phyloP scores from a whole-genome alignment of 2,329 filamentous ascomycete genomes.

The Curvularia sp. region DNA sequence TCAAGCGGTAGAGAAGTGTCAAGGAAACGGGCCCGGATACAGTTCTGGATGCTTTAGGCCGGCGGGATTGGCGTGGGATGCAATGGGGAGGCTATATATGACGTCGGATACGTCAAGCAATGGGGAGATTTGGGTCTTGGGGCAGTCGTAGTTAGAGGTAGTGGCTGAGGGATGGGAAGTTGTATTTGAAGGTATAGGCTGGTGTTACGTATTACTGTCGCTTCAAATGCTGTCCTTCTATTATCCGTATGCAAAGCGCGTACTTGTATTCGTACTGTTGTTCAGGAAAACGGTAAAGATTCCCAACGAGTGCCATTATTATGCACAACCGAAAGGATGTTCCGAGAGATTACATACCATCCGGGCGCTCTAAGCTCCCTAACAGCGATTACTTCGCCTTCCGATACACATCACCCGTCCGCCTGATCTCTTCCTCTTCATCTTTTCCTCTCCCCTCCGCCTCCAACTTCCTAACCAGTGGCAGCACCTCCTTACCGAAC shows the following conservation, averaged over 20 bases:
- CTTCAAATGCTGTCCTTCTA: background rate
- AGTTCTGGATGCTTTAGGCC: constrained; percentile 65
- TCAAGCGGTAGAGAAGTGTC: constrained; percentile 60
- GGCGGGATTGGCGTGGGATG: constrained; percentile 61
- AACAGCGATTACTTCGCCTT: background rate
- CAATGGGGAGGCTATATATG: constrained; percentile 64
- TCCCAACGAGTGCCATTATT: background rate
- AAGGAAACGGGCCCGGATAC: constrained; percentile 46
- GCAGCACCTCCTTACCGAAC: constrained; percentile 57
- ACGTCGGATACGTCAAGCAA: constrained; percentile 44
- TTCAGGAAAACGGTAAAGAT: background rate
- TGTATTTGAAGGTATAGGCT: background rate
- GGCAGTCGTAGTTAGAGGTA: constrained; percentile 29
- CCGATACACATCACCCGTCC: constrained; percentile 58
- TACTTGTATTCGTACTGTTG: background rate
- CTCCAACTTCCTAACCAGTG: constrained; percentile 58
- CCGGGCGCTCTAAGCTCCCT: too few species aligned
- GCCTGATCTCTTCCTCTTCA: constrained; percentile 54
- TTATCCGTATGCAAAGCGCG: background rate
- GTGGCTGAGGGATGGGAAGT: too few species aligned
- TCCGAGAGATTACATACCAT: background rate
- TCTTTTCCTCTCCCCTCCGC: constrained; percentile 58
- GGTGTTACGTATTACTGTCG: background rate
- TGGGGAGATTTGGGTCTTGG: constrained; percentile 44
- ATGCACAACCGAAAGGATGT: background rate